Evolutionary conservation across 2,329 filamentous ascomycete species (phyloP), one percentile per base, ranked within the genome.

Genomic region (Golovinomyces cichoracearum): DNA sequence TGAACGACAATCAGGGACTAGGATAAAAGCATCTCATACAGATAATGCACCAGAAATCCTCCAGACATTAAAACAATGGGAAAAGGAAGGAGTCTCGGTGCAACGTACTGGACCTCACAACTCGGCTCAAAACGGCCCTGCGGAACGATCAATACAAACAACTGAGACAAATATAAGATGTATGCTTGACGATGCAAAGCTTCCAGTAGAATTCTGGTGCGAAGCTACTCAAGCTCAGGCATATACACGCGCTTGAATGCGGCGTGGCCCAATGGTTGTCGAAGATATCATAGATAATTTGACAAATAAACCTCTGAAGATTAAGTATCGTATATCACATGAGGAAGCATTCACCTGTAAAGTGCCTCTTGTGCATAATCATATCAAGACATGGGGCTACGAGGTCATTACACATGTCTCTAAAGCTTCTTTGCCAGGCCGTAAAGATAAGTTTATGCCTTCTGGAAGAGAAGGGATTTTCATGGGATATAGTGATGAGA

Each of bases 1-100:
- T 27, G 42, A 27, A 45, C 42, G n/a, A 7, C 42, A 29, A 45
- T n/a, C 22, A 27, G 42, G 42, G n/a, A 25, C 42, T 19, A 45
- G 17, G 26, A 19, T 45, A 6, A 45, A 45, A 45, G 42, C 42
- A 7, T 45, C 23, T 7, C 10, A 7, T 23, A 45, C 42, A 17
- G 25, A 45, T 27, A 45, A 45, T 17, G 42, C 42, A 17, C 42
- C 42, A 7, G 42, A 45, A 27, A 45, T 27, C 26, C 23, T 45
- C 2, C 25, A 45, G 17, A 27, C 25, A 15, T 31, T 45, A 19
- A 27, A 17, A 31, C 23, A 45, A 45, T 45, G 22, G 26, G 42
- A 45, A 45, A 45, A 45, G 21, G 23, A 45, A 45, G 42, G 42
- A 27, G n/a, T 45, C n/a, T 45, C 42, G 13, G 42, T 45, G n/a